These are phyloP conservation scores for Metarhizium sp. DNA, from an alignment of 2,329 filamentous ascomycete species.

Conservation along the genomic window DNA sequence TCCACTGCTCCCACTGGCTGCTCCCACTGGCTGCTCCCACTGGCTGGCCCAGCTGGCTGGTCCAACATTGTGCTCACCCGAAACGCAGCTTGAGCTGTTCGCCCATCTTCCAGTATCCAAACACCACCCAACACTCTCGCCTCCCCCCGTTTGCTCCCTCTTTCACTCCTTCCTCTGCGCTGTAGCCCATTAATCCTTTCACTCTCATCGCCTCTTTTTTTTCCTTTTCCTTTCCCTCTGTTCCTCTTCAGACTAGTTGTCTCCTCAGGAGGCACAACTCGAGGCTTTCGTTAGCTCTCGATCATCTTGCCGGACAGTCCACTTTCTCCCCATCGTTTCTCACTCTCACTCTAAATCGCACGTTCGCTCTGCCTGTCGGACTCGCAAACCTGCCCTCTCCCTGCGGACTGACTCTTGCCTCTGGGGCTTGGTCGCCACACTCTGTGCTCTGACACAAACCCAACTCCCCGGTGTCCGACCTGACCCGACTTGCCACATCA, in stretches of 20 bases:
- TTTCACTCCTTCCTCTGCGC: conserved; percentile 17
- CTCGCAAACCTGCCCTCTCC: conserved; percentile 1
- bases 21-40: background rate
- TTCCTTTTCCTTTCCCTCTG: conserved; percentile 15
- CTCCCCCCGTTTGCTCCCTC: conserved; percentile 12
- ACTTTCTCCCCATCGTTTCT: conserved; percentile 5
- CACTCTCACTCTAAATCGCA: background rate
- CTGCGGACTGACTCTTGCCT: background rate
- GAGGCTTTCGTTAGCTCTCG: conserved; percentile 43
- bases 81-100: background rate
- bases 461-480: conserved; percentile 10
- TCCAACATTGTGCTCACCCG: background rate
- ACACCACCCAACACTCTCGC: conserved; percentile 10
- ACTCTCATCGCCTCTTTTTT: conserved; percentile 17
- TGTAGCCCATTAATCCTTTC: conserved; percentile 12
- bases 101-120: conserved; percentile 7
- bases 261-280: conserved; percentile 18
- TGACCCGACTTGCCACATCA: conserved; percentile 10
- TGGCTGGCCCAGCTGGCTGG: background rate
- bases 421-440: conserved; percentile 1
- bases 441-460: conserved; percentile 4
- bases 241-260: conserved; percentile 17
- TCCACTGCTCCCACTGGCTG: background rate
- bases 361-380: conserved; percentile 4
- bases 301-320: conserved; percentile 11